These are phyloP conservation scores for Hypoxylon perforatum DNA, from an alignment of 495 filamentous ascomycete genomes.

Conservation along the genomic window DNA sequence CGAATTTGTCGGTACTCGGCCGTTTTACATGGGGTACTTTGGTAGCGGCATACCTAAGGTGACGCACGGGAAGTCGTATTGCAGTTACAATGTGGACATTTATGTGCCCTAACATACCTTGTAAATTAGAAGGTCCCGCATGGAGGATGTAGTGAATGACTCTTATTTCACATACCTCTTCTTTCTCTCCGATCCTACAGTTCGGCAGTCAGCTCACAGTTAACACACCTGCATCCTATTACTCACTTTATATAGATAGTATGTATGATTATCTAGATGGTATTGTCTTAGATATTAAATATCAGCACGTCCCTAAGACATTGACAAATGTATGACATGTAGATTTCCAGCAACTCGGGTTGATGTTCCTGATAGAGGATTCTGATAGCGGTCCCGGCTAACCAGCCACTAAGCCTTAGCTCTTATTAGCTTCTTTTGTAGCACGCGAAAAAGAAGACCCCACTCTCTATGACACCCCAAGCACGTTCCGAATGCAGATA, in stretches of 20 bases:
- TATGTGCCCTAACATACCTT: neutral
- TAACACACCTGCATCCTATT: no score
- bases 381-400: constrained; percentile 19
- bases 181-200: neutral
- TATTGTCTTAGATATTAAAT: neutral
- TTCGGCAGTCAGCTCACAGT: neutral
- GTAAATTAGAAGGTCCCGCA: constrained; percentile 6
- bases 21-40: constrained; percentile 4
- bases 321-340: no score
- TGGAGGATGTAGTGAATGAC: constrained; percentile 16
- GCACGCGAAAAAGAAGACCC: constrained; percentile 27
- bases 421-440: neutral
- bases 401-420: constrained; percentile 19
- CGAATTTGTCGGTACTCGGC: constrained; percentile 4
- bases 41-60: neutral
- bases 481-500: constrained; percentile 19
- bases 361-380: constrained; percentile 22
- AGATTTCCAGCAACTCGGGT: constrained; percentile 15
- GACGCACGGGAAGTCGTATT: neutral
- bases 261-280: no score
- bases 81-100: neutral
- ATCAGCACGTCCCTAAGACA: neutral
- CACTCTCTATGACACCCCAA: constrained; percentile 24
- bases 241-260: no score
- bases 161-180: neutral